Percentiles rank a stretch among this genome's conserved stretches.
These are phyloP conservation scores for Trametes maxima DNA, from an alignment of 768 basidiomycete species.

Conservation along the genomic window DNA sequence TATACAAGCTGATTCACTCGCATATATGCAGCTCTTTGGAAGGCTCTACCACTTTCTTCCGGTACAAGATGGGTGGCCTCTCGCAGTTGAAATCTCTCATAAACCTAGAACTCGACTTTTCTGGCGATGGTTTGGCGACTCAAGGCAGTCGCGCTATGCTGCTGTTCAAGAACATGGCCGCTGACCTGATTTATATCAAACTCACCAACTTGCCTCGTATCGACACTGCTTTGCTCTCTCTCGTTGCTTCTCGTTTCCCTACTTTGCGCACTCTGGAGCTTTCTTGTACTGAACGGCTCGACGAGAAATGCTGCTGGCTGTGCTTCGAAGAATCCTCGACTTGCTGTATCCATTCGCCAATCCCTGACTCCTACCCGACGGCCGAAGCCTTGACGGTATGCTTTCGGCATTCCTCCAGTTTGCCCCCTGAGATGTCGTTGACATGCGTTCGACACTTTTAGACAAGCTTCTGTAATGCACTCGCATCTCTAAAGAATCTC, in stretches of 20 bases:
- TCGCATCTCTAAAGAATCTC: constrained; percentile 50
- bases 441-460: constrained; percentile 25
- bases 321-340: constrained; percentile 66
- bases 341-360: constrained; percentile 60
- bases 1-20: constrained; percentile 18
- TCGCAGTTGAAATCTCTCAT: constrained; percentile 4
- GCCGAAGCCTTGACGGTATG: constrained; percentile 55
- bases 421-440: too few species aligned
- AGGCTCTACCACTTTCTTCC: constrained; percentile 17
- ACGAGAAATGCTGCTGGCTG: constrained; percentile 58
- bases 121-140: constrained; percentile 26
- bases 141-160: constrained; percentile 26
- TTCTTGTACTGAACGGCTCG: constrained; percentile 61
- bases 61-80: constrained; percentile 7
- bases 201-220: constrained; percentile 61
- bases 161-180: constrained; percentile 32
- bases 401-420: constrained; percentile 2
- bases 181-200: constrained; percentile 48
- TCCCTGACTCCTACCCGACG: constrained; percentile 52
- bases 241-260: constrained; percentile 51
- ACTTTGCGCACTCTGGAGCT: constrained; percentile 51
- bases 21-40: constrained; percentile 26
- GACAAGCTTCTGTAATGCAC: constrained; percentile 46
- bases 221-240: constrained; percentile 47
- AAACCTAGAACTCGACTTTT: constrained; percentile 26